Base-by-base conservation (phyloP, 805 yeast species). In the Monosporozyma servazzii region DNA sequence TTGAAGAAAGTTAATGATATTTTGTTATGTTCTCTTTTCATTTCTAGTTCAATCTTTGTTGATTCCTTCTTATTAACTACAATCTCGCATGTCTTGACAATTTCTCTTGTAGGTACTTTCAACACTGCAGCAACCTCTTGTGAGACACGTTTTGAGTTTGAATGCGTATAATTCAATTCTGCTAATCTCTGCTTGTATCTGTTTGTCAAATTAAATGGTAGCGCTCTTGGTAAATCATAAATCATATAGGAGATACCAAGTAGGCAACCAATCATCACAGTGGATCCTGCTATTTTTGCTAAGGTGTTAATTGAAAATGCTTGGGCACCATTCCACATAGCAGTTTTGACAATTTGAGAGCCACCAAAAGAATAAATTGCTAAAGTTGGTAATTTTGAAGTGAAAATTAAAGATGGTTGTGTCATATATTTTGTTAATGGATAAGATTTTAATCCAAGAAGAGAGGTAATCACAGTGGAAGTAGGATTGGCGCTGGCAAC, bases 211-310 rank as follows among this genome's bases (percentile, higher is more conserved):
- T 89, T 89, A 57, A 88, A 74, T 18, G 96, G 95, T 59, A 88
- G 80, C 0, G 97, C 96, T 59, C 84, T 79, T 2, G 97, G 97
- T 13, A 95, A 80, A 66, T 93, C 98, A 53, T 75, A 73, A 18
- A 88, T 71, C 52, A 89, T 64, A 60, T 86, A 88, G 41, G 80
- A 79, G 0, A 78, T 69, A 0, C 84, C 74, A 13, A 80, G 71
- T 1, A 80, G 75, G 5, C 79, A 70, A 0, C 77, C 75, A 8
- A 80, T 73, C 2, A 81, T 56, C 0, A 76, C 53, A 0, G 80
- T 46, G 0, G 95, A 90, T 0, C 78, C 64, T 0, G 78, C 74
- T n/a, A 84, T 63, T 44, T 72, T 73, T 52, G 70, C 74, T 25
- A 80, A 51, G 0, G 71, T 61, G 2, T 55, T 59, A 52, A 67